Evolutionary conservation across 2,329 filamentous ascomycete species (phyloP).

Genomic region (Pseudocercospora musae): DNA sequence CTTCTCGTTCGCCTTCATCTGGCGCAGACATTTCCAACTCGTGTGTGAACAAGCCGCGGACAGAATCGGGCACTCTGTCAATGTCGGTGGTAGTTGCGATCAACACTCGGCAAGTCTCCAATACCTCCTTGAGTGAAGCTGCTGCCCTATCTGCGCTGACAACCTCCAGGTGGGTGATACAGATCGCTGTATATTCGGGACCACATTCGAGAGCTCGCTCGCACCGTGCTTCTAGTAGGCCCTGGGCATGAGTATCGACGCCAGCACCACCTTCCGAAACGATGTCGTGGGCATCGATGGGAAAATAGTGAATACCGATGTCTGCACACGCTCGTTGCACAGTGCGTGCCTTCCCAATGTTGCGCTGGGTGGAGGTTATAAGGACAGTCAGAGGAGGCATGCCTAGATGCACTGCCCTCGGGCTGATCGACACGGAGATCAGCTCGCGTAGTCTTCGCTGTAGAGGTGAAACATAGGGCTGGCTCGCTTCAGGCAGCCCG

Average conservation of each 20-base stretch:
- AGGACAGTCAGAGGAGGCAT: slow-evolving; percentile 87
- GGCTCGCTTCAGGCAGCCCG: slow-evolving; percentile 37
- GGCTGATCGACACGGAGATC: slow-evolving; percentile 82
- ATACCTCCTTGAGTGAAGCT: slow-evolving; percentile 75
- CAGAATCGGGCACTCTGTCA: slow-evolving; percentile 86
- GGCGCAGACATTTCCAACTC: slow-evolving; percentile 92
- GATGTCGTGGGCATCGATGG: slow-evolving; percentile 89
- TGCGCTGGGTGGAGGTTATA: slow-evolving; percentile 84
- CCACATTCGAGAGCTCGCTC: slow-evolving; percentile 89
- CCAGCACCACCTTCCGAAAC: slow-evolving; percentile 86
- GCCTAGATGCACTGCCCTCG: slow-evolving; percentile 77
- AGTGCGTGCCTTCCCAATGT: slow-evolving; percentile 85
- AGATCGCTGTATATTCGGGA: slow-evolving; percentile 72
- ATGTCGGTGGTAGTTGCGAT: slow-evolving; percentile 94
- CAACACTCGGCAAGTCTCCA: slow-evolving; percentile 75
- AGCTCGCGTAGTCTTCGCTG: slow-evolving; percentile 72
- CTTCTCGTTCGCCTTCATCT: slow-evolving; percentile 87
- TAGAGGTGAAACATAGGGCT: slow-evolving; percentile 44
- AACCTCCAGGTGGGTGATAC: slow-evolving; percentile 88
- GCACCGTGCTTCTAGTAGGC: slow-evolving; percentile 79
- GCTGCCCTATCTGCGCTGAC: slow-evolving; percentile 89
- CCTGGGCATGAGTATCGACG: slow-evolving; percentile 90
- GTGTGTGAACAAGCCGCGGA: slow-evolving; percentile 89
- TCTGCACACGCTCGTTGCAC: slow-evolving; percentile 77
- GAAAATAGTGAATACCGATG: slow-evolving; percentile 83